Percentiles rank a stretch among this genome's conserved stretches.
Conservation (phyloP, 805 yeast genomes). For the Kuraishia cidri region DNA sequence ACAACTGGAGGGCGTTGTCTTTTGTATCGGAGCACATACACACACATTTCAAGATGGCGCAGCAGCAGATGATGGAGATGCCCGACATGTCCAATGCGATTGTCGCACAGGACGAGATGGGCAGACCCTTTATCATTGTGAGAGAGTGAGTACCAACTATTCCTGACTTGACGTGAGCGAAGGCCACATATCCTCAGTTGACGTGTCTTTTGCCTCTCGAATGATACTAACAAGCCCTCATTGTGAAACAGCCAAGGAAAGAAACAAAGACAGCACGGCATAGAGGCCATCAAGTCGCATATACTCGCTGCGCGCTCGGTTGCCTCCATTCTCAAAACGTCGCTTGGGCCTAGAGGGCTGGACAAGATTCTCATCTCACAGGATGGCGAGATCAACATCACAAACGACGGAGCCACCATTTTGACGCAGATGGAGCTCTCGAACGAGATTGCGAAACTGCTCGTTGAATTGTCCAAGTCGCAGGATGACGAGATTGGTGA, state of each 20-base stretch:
- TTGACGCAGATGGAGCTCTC: conserved; percentile 92
- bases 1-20: too few relatives aligned
- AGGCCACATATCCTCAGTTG: too few relatives aligned
- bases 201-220: background rate
- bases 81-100: conserved; percentile 98
- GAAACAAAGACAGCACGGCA: conserved; percentile 55
- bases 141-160: conserved; percentile 50
- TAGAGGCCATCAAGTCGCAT: conserved; percentile 80
- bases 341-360: conserved; percentile 96
- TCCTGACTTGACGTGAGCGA: too few relatives aligned
- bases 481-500: conserved; percentile 99
- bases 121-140: conserved; percentile 96
- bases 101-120: conserved; percentile 98
- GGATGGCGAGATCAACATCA: conserved; percentile 96
- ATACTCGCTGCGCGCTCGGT: conserved; percentile 93
- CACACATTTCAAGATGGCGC: background rate
- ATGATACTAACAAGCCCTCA: background rate
- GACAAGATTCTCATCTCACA: conserved; percentile 93
- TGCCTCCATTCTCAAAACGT: conserved; percentile 83
- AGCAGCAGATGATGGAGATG: conserved; percentile 32
- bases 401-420: conserved; percentile 98
- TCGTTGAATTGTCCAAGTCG: conserved; percentile 88
- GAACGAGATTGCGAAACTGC: conserved; percentile 89
- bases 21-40: too few relatives aligned
- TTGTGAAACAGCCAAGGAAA: conserved; percentile 28